Evolutionary conservation across 2,329 filamentous ascomycete species (phyloP).

Genomic region (Mycosphaerelloides madeirae): DNA sequence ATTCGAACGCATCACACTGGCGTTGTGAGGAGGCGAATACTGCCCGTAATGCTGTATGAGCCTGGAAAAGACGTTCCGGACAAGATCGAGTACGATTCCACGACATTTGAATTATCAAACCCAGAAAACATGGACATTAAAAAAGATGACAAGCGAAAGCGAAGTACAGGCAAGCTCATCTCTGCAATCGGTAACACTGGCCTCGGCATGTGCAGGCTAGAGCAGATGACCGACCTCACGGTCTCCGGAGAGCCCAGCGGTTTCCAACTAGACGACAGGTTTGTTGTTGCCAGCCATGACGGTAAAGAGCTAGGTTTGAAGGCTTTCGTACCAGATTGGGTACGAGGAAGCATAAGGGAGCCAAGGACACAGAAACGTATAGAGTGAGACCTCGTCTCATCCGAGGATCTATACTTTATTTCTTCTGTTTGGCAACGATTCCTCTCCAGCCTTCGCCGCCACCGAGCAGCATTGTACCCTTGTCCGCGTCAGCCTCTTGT

Average conservation of each 20-base stretch:
- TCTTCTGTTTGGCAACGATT: not conserved
- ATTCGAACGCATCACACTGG: slow-evolving; percentile 93
- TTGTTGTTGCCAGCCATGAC: slow-evolving; percentile 33
- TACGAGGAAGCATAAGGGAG: slow-evolving; percentile 42
- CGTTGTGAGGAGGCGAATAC: slow-evolving; percentile 82
- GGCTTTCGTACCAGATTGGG: slow-evolving; percentile 78
- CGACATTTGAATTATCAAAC: not conserved
- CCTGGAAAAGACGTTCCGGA: slow-evolving; percentile 38
- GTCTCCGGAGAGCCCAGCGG: slow-evolving; percentile 63
- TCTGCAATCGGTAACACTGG: slow-evolving; percentile 78
- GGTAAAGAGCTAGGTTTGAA: slow-evolving; percentile 35
- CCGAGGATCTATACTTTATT: slow-evolving; percentile 2
- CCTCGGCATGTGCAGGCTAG: slow-evolving; percentile 77
- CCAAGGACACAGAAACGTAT: slow-evolving; percentile 37
- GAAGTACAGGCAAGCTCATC: slow-evolving; percentile 77
- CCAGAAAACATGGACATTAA: slow-evolving; percentile 47
- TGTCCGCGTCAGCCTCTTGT: slow-evolving; percentile 32
- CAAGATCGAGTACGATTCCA: slow-evolving; percentile 47
- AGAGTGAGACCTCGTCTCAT: slow-evolving; percentile 15
- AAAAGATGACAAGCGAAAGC: slow-evolving; percentile 49
- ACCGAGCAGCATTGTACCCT: slow-evolving; percentile 34
- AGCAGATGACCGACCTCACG: slow-evolving; percentile 79
- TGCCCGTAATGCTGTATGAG: slow-evolving; percentile 72
- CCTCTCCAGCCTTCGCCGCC: slow-evolving; percentile 18
- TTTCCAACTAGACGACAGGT: slow-evolving; percentile 55